These are phyloP conservation scores for Starmerella etchellsii DNA, from an alignment of 805 yeast species.

Conservation along the genomic window DNA sequence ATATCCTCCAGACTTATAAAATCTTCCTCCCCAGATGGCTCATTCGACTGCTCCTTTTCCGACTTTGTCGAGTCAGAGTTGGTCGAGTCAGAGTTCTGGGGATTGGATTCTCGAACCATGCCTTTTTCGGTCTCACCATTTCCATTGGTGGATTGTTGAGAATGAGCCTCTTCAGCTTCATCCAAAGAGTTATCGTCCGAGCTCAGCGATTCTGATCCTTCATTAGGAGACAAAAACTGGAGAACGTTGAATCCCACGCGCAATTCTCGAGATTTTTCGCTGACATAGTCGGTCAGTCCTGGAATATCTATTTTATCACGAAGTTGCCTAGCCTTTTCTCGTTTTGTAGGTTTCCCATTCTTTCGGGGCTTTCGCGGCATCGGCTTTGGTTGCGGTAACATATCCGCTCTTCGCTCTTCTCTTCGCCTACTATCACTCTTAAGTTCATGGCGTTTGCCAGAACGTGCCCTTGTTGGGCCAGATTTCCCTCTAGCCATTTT, in stretches of 20 bases:
- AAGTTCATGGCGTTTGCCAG: not conserved
- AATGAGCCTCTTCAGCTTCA: not conserved
- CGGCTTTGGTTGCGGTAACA: not conserved
- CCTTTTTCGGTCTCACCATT: too few species aligned
- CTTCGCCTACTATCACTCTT: not conserved
- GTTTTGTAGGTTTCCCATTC: not conserved
- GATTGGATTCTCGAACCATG: too few species aligned
- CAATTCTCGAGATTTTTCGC: not conserved
- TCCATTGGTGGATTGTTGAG: too few species aligned
- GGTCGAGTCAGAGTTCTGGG: too few species aligned
- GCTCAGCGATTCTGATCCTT: not conserved
- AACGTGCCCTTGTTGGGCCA: not conserved
- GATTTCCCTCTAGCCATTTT: not conserved
- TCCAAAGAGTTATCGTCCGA: not conserved
- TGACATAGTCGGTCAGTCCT: not conserved
- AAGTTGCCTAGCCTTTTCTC: not conserved
- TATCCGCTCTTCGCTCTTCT: not conserved
- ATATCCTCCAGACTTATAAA: conserved; percentile 12
- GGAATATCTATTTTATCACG: conserved; percentile 5
- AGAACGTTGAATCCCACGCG: conserved; percentile 5
- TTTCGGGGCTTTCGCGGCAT: not conserved
- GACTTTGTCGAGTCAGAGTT: too few species aligned
- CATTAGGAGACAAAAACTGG: not conserved
- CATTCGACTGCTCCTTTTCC: not conserved
- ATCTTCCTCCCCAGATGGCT: not conserved